A percentile compares a stretch with the other conserved stretches of the same genome.
These are phyloP conservation scores for Colletotrichum costaricense DNA, from an alignment of 2,329 filamentous ascomycete species.

Conservation along the genomic window DNA sequence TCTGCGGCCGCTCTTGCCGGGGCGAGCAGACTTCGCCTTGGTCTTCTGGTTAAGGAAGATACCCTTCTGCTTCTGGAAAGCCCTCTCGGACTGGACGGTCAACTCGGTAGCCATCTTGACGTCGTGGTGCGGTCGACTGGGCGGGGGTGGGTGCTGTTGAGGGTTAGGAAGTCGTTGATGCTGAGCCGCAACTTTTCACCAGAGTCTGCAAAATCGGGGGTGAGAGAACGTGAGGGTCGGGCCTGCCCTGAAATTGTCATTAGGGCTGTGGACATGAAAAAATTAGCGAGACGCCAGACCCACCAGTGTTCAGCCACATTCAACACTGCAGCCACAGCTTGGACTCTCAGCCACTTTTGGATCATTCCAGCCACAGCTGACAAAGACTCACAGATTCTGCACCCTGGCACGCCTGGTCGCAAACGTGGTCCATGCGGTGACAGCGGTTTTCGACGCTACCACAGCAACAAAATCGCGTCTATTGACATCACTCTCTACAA, in stretches of 20 bases:
- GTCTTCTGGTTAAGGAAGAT: slow-evolving; percentile 99
- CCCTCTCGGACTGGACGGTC: slow-evolving; percentile 99
- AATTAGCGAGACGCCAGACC: slow-evolving; percentile 24
- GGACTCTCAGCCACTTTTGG: not conserved
- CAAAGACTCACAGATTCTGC: not conserved
- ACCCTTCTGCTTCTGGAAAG: slow-evolving; percentile 99
- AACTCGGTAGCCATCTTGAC: slow-evolving; percentile 93
- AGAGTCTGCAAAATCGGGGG: slow-evolving; percentile 2
- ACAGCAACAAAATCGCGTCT: slow-evolving; percentile 34
- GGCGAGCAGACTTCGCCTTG: slow-evolving; percentile 85
- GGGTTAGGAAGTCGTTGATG: slow-evolving; percentile 29
- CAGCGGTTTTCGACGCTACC: slow-evolving; percentile 1
- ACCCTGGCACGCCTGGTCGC: not conserved
- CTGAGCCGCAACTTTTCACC: slow-evolving; percentile 33
- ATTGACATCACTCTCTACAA: slow-evolving; percentile 21
- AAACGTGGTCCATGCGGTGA: not conserved
- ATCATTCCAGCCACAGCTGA: not conserved
- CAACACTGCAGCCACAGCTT: not conserved
- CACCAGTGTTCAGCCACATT: not conserved
- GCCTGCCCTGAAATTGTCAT: not conserved
- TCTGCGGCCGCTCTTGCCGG: slow-evolving; percentile 93
- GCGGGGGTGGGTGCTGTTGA: slow-evolving; percentile 36
- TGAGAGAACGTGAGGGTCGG: not conserved
- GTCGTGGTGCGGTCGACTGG: slow-evolving; percentile 37
- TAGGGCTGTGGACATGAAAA: slow-evolving; percentile 27